Conservation (phyloP, 192 early-diverging fungal genomes). For the Coemansia sp. region DNA sequence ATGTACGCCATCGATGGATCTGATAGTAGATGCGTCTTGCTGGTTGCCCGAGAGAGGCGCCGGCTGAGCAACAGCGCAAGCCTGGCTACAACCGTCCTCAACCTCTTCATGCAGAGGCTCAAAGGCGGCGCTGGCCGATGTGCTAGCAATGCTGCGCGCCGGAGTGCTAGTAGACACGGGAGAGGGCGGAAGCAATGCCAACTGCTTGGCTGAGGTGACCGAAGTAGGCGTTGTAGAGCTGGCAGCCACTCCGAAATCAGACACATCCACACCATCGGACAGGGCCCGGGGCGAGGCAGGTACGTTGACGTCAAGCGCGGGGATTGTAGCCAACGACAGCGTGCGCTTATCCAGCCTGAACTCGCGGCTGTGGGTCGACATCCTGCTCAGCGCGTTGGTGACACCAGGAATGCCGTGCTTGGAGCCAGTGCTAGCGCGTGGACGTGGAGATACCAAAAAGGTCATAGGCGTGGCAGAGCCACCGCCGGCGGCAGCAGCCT, state of each 20-base stretch:
- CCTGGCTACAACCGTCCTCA: conserved; percentile 9
- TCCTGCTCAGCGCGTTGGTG: conserved; percentile 26
- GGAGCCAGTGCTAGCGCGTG: conserved; percentile 42
- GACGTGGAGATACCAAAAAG: conserved; percentile 51
- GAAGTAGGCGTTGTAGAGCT: conserved; percentile 4
- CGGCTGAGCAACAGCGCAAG: background rate
- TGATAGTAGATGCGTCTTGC: conserved; percentile 1
- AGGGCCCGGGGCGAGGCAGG: conserved; percentile 42
- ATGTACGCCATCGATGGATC: conserved; percentile 59
- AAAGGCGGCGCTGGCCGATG: conserved; percentile 31
- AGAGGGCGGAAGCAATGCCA: conserved; percentile 31
- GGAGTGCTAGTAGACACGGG: conserved; percentile 39
- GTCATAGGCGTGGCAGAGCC: conserved; percentile 43
- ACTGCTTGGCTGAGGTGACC: conserved; percentile 1
- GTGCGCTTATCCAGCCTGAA: conserved; percentile 38
- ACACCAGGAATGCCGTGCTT: conserved; percentile 20
- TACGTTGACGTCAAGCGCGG: conserved; percentile 32
- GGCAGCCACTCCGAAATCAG: conserved; percentile 51
- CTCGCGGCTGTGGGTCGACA: conserved; percentile 32
- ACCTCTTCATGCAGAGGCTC: conserved; percentile 31
- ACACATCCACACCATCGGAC: conserved; percentile 44
- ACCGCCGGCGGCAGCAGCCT: background rate
- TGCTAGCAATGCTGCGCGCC: conserved; percentile 27
- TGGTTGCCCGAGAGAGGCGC: background rate
- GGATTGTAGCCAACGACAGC: conserved; percentile 37